Conservation (phyloP, 805 yeast species). For the Candida patagonica region DNA sequence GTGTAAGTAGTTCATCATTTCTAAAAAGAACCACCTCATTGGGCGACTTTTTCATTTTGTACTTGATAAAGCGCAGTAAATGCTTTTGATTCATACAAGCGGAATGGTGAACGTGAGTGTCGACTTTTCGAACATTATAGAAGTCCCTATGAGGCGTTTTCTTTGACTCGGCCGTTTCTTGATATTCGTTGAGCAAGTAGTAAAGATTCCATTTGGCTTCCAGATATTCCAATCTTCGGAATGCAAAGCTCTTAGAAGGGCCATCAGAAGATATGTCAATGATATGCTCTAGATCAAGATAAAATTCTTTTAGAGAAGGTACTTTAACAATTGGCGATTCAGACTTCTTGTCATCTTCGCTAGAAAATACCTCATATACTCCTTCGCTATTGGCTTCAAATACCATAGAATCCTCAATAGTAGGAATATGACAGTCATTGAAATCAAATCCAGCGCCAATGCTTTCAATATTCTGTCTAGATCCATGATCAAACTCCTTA, state of each 20-base stretch:
- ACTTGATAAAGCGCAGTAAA: constrained; percentile 84
- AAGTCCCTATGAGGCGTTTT: constrained; percentile 95
- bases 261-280: constrained; percentile 82
- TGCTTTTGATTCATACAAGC: constrained; percentile 99
- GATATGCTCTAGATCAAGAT: constrained; percentile 68
- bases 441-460: constrained; percentile 51
- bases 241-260: constrained; percentile 93
- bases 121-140: constrained; percentile 93
- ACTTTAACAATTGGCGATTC: constrained; percentile 39
- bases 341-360: constrained; percentile 18
- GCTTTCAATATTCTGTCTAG: constrained; percentile 21
- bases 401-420: constrained; percentile 31
- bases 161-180: constrained; percentile 84
- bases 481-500: constrained; percentile 36
- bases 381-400: constrained; percentile 51
- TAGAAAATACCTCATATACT: constrained; percentile 54
- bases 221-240: constrained; percentile 81
- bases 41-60: constrained; percentile 79
- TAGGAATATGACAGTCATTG: constrained; percentile 47
- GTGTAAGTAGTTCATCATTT: constrained; percentile 80
- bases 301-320: constrained; percentile 82
- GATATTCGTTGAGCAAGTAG: constrained; percentile 78
- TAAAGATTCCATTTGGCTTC: constrained; percentile 97
- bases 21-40: constrained; percentile 88
- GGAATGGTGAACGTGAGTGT: constrained; percentile 97